These are phyloP conservation scores for Starmera amethionina DNA, from an alignment of 805 yeast genomes.

Conservation along the genomic window DNA sequence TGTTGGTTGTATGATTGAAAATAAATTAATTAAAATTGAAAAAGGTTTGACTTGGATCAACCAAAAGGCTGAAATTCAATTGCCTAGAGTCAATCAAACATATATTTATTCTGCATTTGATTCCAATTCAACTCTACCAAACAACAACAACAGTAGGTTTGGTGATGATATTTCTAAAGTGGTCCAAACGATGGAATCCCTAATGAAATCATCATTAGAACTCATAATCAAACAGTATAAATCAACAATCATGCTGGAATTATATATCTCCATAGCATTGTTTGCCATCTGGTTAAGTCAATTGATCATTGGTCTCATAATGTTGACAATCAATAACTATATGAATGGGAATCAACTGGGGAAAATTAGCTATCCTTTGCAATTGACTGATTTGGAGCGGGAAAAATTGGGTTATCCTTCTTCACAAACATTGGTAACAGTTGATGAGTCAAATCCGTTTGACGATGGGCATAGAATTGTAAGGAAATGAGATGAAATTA, in stretches of 20 bases:
- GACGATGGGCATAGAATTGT: too few species aligned
- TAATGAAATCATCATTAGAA: slow-evolving; percentile 13
- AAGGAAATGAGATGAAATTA: too few species aligned
- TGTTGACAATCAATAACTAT: not conserved
- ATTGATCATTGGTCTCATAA: not conserved
- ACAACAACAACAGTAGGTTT: not conserved
- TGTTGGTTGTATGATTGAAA: slow-evolving; percentile 71
- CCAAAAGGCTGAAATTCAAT: slow-evolving; percentile 43
- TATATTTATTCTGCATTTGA: slow-evolving; percentile 17
- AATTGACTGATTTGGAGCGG: not conserved
- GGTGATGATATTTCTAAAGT: not conserved
- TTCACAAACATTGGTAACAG: too few species aligned
- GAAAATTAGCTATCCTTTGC: not conserved
- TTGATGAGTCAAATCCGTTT: too few species aligned
- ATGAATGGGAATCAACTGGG: not conserved
- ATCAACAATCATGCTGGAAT: slow-evolving; percentile 29
- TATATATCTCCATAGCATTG: slow-evolving; percentile 32
- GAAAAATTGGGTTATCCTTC: not conserved
- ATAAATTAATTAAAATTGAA: slow-evolving; percentile 57
- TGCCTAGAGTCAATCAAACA: slow-evolving; percentile 41
- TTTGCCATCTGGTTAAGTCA: slow-evolving; percentile 37
- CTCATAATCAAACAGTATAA: slow-evolving; percentile 21
- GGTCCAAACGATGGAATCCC: slow-evolving; percentile 7
- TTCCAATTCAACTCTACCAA: slow-evolving; percentile 3
- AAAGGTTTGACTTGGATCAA: slow-evolving; percentile 74